phyloP scores from a whole-genome alignment of 2,329 filamentous ascomycete genomes.

The Colletotrichum eremochloae region DNA sequence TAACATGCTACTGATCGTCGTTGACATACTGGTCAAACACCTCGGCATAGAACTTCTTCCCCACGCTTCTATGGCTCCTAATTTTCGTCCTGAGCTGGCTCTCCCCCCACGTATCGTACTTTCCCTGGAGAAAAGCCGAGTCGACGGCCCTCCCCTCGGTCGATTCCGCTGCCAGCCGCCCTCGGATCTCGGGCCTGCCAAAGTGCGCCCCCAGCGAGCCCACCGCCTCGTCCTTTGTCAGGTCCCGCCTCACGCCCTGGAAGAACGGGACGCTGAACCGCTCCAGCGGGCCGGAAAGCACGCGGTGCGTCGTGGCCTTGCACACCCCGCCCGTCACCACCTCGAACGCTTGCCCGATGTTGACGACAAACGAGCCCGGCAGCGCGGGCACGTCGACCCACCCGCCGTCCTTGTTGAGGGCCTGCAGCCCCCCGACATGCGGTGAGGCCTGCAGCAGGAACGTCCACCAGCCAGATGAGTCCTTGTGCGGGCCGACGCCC shows the following conservation, averaged over 20 bases:
- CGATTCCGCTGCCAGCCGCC: constrained; percentile 47
- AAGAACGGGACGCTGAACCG: constrained; percentile 62
- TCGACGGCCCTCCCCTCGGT: constrained; percentile 57
- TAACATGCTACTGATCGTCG: constrained; percentile 48
- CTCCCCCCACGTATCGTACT: constrained; percentile 68
- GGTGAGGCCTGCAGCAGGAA: constrained; percentile 73
- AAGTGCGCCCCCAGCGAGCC: constrained; percentile 57
- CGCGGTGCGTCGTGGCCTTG: constrained; percentile 64
- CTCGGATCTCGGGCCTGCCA: constrained; percentile 20
- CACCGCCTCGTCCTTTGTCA: constrained; percentile 60
- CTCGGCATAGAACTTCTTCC: constrained; percentile 59
- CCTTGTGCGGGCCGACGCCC: constrained; percentile 73
- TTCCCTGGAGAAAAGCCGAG: constrained; percentile 62
- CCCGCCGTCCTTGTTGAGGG: constrained; percentile 59
- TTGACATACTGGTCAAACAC: constrained; percentile 63
- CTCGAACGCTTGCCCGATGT: constrained; percentile 71
- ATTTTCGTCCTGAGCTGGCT: constrained; percentile 67
- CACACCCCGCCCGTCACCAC: constrained; percentile 67
- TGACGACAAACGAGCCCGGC: constrained; percentile 66
- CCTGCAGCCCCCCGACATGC: constrained; percentile 63
- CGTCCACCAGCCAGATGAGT: constrained; percentile 74
- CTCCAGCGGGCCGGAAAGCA: constrained; percentile 52
- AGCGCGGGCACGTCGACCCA: constrained; percentile 66
- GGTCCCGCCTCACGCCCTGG: constrained; percentile 61
- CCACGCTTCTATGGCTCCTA: constrained; percentile 63